phyloP scores from a whole-genome alignment of 2,329 filamentous ascomycete genomes.

The Didymella keratinophila region DNA sequence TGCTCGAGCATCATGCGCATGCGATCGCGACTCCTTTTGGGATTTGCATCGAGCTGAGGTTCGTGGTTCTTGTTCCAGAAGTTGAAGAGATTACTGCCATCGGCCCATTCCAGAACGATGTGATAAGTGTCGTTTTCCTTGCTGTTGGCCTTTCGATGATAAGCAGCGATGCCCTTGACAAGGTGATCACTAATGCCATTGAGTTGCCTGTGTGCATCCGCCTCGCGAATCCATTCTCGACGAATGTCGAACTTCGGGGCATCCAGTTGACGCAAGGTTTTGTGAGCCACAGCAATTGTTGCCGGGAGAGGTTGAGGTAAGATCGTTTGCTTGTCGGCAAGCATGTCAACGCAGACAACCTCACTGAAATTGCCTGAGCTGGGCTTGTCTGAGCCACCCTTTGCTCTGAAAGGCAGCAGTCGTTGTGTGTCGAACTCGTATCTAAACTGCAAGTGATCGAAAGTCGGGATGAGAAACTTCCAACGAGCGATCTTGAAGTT shows the following conservation, averaged over 20 bases:
- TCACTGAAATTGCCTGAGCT: neutral
- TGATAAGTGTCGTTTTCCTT: neutral
- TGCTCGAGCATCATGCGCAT: neutral
- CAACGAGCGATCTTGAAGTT: neutral
- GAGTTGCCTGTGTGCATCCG: neutral
- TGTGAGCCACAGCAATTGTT: neutral
- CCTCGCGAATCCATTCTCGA: neutral
- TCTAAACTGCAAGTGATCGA: neutral
- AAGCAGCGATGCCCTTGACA: neutral
- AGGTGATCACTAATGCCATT: neutral
- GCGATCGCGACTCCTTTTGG: neutral
- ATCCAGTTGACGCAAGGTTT: neutral
- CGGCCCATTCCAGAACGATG: neutral
- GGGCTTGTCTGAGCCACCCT: neutral
- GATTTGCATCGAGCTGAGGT: too few species aligned
- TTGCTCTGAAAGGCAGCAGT: neutral
- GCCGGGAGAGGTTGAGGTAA: neutral
- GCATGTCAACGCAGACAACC: neutral
- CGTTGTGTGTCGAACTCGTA: neutral
- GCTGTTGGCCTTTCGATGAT: neutral
- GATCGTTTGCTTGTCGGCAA: neutral
- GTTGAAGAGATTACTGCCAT: neutral
- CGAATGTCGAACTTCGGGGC: neutral
- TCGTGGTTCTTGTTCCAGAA: neutral
- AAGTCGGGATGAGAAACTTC: neutral